These are phyloP conservation scores for Trichoderma citrinoviride DNA, from an alignment of 2,329 filamentous ascomycete species.

Conservation along the genomic window DNA sequence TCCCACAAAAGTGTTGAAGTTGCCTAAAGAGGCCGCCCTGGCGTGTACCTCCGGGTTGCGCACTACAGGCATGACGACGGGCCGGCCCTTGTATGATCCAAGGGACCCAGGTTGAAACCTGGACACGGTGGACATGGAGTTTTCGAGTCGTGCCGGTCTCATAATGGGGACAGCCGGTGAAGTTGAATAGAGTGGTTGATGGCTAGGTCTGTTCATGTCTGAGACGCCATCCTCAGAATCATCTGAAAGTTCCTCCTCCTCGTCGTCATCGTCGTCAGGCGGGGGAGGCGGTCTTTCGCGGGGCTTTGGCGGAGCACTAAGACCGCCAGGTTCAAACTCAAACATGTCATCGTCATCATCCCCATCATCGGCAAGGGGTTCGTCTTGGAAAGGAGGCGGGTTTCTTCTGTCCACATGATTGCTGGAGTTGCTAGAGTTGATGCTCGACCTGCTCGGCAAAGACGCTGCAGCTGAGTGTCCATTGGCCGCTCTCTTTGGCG, in stretches of 20 bases:
- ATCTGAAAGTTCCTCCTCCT: slow-evolving; percentile 38
- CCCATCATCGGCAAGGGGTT: slow-evolving; percentile 19
- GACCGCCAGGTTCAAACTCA: slow-evolving; percentile 43
- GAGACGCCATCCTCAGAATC: slow-evolving; percentile 17
- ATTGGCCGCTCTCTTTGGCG: slow-evolving; percentile 3
- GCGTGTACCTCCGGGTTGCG: slow-evolving; percentile 49
- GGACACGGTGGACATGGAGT: slow-evolving; percentile 34
- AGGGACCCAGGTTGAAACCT: slow-evolving; percentile 43
- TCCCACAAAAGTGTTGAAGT: slow-evolving; percentile 52
- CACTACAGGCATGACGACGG: slow-evolving; percentile 53
- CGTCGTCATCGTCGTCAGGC: slow-evolving; percentile 39
- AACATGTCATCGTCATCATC: slow-evolving; percentile 45
- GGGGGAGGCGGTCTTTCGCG: slow-evolving; percentile 29
- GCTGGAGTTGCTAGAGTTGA: not conserved
- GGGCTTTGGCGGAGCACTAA: slow-evolving; percentile 32
- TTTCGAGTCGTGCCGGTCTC: slow-evolving; percentile 31
- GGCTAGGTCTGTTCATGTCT: not conserved
- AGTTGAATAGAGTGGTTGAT: slow-evolving; percentile 38
- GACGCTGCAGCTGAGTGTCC: not conserved
- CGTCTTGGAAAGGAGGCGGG: not conserved
- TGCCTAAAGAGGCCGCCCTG: slow-evolving; percentile 47
- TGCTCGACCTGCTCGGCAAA: not conserved
- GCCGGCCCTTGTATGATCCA: slow-evolving; percentile 54
- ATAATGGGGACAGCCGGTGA: slow-evolving; percentile 46
- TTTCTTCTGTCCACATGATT: not conserved